A percentile compares a stretch with the other conserved stretches of the same genome.
Conservation (phyloP, 306 rosid genomes). For the Prunus davidiana region DNA sequence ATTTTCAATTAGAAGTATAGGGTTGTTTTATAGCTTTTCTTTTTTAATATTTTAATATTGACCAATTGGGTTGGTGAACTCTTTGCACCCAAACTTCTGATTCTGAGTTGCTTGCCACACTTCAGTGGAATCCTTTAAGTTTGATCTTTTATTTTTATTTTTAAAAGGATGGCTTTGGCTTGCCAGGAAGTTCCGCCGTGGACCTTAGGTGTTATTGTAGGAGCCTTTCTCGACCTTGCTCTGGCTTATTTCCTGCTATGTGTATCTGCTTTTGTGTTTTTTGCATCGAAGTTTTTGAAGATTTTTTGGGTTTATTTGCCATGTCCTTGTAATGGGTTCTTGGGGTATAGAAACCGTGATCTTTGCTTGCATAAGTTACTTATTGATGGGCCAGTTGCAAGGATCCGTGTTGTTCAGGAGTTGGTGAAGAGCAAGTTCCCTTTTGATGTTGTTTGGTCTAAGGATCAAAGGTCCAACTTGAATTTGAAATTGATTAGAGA, state of each 20-base stretch:
- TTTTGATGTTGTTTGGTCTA: slow-evolving; percentile 49
- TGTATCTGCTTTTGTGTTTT: slow-evolving; percentile 49
- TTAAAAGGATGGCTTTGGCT: slow-evolving; percentile 54
- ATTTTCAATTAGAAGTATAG: not conserved
- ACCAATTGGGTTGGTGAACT: slow-evolving; percentile 1
- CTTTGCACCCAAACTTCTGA: not conserved
- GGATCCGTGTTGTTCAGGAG: slow-evolving; percentile 45
- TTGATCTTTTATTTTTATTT: slow-evolving; percentile 17
- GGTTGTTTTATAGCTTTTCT: not conserved
- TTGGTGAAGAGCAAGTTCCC: slow-evolving; percentile 57
- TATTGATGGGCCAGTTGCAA: slow-evolving; percentile 51
- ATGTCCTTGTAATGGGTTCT: slow-evolving; percentile 75
- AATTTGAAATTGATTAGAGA: slow-evolving; percentile 30
- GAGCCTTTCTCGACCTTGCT: slow-evolving; percentile 64
- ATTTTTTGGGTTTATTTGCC: slow-evolving; percentile 54
- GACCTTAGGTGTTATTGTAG: slow-evolving; percentile 57
- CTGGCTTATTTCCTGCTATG: slow-evolving; percentile 71
- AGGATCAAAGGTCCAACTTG: slow-evolving; percentile 26
- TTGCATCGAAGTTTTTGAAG: slow-evolving; percentile 42
- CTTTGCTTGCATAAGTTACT: slow-evolving; percentile 58
- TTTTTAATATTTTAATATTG: not conserved
- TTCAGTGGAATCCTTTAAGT: slow-evolving; percentile 14
- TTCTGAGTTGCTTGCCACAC: slow-evolving; percentile 22
- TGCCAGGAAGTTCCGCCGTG: slow-evolving; percentile 47
- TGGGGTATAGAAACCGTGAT: slow-evolving; percentile 49